Evolutionary conservation across 2,329 filamentous ascomycete species (phyloP).

Genomic region (Colletotrichum somersetense): DNA sequence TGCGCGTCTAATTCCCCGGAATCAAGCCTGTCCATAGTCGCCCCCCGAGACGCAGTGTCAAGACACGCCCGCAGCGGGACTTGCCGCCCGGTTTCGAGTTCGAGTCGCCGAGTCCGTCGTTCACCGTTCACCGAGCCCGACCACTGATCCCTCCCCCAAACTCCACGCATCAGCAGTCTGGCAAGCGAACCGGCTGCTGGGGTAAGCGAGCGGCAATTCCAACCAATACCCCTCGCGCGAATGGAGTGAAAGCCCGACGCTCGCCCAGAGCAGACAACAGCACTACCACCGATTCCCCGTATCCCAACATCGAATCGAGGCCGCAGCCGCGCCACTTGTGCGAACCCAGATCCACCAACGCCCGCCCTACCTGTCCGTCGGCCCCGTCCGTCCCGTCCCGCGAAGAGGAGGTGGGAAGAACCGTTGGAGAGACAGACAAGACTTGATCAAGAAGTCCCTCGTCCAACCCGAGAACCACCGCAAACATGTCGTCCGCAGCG

Average conservation of each 20-base stretch:
- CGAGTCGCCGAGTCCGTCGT: slow-evolving; percentile 29
- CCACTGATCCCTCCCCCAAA: slow-evolving; percentile 7
- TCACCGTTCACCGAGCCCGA: slow-evolving; percentile 22
- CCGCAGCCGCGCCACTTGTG: slow-evolving; percentile 17
- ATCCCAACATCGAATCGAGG: slow-evolving; percentile 17
- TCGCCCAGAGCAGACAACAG: slow-evolving; percentile 26
- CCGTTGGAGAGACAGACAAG: neutral
- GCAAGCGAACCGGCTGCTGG: slow-evolving; percentile 15
- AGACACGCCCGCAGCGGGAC: slow-evolving; percentile 35
- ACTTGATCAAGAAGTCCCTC: neutral
- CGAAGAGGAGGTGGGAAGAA: slow-evolving; percentile 12
- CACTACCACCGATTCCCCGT: neutral
- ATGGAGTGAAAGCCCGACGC: slow-evolving; percentile 38
- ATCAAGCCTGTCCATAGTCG: neutral
- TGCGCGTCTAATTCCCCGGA: neutral
- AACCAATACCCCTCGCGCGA: slow-evolving; percentile 26
- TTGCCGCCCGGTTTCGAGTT: slow-evolving; percentile 39
- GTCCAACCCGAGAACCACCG: slow-evolving; percentile 9
- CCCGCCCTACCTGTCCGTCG: slow-evolving; percentile 8
- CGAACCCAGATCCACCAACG: slow-evolving; percentile 15
- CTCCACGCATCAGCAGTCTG: slow-evolving; percentile 11
- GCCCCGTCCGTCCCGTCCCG: neutral
- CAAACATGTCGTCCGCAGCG: slow-evolving; percentile 67
- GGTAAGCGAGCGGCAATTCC: slow-evolving; percentile 23
- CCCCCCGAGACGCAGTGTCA: slow-evolving; percentile 25